Evolutionary conservation across 2,329 filamentous ascomycete genomes (phyloP).

Genomic region (Fusarium tjaetaba): DNA sequence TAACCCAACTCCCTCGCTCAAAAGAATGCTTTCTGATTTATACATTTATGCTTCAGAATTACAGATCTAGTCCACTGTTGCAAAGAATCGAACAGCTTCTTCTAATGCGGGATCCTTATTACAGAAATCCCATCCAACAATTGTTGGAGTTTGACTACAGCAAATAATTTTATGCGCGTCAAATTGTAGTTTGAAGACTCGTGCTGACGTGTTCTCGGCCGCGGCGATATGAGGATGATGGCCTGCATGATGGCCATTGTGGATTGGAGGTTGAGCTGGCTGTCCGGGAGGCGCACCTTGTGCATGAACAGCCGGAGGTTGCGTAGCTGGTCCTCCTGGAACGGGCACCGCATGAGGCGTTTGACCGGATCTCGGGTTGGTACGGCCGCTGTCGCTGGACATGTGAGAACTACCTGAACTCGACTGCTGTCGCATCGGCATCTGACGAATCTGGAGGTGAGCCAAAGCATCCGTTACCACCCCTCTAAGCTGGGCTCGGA

Average conservation of each 20-base stretch:
- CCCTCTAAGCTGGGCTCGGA: constrained; percentile 60
- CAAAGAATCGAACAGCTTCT: constrained; percentile 82
- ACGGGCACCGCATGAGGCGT: neutral
- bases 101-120: constrained; percentile 84
- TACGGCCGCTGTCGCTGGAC: constrained; percentile 5
- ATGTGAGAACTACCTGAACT: constrained; percentile 7
- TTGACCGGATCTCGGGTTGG: constrained; percentile 7
- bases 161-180: constrained; percentile 93
- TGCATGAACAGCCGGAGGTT: constrained; percentile 26
- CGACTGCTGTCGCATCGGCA: constrained; percentile 39
- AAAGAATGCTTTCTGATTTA: constrained; percentile 25
- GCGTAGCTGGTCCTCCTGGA: constrained; percentile 3
- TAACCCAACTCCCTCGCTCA: constrained; percentile 36
- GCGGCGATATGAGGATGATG: constrained; percentile 57
- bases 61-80: constrained; percentile 57
- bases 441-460: constrained; percentile 57
- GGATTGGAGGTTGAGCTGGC: constrained; percentile 14
- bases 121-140: constrained; percentile 98
- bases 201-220: constrained; percentile 59
- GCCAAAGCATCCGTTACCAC: constrained; percentile 59
- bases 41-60: neutral
- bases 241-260: constrained; percentile 2
- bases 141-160: constrained; percentile 89
- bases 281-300: constrained; percentile 38
- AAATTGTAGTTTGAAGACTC: constrained; percentile 97